These are phyloP conservation scores for Cyclocybe cylindracea DNA, from an alignment of 768 basidiomycete species.

Conservation along the genomic window DNA sequence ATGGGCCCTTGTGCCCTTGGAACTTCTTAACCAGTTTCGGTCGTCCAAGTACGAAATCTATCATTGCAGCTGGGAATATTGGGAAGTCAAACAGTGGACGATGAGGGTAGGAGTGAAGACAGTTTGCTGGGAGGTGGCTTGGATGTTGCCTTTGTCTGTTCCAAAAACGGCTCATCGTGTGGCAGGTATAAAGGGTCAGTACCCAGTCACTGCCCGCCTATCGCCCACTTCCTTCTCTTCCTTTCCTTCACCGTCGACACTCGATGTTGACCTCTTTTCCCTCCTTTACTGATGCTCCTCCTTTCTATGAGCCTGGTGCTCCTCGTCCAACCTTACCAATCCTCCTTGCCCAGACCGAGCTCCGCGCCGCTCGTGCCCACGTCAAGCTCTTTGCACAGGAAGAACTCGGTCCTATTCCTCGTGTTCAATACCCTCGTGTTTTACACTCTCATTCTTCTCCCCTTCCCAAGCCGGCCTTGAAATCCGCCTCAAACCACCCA, in stretches of 20 bases:
- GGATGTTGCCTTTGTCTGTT: neutral
- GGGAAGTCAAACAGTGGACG: no score
- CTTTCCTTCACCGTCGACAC: no score
- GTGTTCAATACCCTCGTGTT: neutral
- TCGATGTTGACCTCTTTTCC: neutral
- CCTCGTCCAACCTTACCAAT: slow-evolving; percentile 12
- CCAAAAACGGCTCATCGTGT: neutral
- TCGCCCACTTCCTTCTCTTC: no score
- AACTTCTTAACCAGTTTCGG: slow-evolving; percentile 4
- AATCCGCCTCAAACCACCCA: no score
- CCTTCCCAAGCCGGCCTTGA: no score
- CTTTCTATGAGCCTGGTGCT: slow-evolving; percentile 17
- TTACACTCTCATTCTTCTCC: no score
- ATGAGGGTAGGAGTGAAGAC: no score
- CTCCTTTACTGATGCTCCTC: slow-evolving; percentile 6
- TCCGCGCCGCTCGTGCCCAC: neutral
- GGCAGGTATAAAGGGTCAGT: neutral
- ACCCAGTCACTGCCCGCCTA: no score
- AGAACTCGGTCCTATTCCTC: slow-evolving; percentile 5
- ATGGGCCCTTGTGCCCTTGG: slow-evolving; percentile 9
- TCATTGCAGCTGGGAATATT: no score
- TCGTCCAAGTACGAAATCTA: no score
- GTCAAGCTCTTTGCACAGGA: slow-evolving; percentile 8
- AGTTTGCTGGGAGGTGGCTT: neutral
- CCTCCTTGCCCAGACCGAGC: slow-evolving; percentile 14